Conservation (phyloP, 805 yeast species). For the Candida bentonensis region DNA sequence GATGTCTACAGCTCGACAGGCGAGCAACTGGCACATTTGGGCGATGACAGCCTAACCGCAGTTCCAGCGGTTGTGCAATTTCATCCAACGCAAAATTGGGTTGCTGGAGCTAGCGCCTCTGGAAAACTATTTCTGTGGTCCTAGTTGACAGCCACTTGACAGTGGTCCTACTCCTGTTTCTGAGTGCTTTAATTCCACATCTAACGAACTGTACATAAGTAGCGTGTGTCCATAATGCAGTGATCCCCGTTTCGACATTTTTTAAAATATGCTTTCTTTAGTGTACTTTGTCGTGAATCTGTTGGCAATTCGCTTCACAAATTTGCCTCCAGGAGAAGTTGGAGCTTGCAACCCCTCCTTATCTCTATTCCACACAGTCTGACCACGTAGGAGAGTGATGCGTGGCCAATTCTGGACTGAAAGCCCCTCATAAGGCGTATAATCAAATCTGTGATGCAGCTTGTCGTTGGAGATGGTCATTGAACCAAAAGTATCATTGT, state of each 20-base stretch:
- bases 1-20: constrained; percentile 76
- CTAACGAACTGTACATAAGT: too few relatives aligned
- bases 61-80: constrained; percentile 83
- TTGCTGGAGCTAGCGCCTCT: constrained; percentile 87
- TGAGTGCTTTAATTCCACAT: too few relatives aligned
- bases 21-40: constrained; percentile 60
- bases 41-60: constrained; percentile 53
- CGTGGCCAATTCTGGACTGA: constrained; percentile 27
- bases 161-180: neutral
- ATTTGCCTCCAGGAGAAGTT: constrained; percentile 1
- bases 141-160: neutral
- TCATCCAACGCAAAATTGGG: constrained; percentile 83
- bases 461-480: constrained; percentile 14
- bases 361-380: constrained; percentile 23
- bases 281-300: constrained; percentile 1
- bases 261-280: neutral
- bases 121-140: constrained; percentile 62
- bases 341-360: constrained; percentile 2
- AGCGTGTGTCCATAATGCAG: too few relatives aligned
- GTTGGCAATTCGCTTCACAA: constrained; percentile 5
- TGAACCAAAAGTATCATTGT: constrained; percentile 18
- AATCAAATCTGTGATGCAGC: constrained; percentile 13
- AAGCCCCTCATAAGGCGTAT: constrained; percentile 17
- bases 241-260: too few relatives aligned
- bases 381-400: constrained; percentile 27